Evolutionary conservation across 169 alveolate species (phyloP), one percentile per base, ranked within the genome.

Genomic region (Amoebophrya sp.): DNA sequence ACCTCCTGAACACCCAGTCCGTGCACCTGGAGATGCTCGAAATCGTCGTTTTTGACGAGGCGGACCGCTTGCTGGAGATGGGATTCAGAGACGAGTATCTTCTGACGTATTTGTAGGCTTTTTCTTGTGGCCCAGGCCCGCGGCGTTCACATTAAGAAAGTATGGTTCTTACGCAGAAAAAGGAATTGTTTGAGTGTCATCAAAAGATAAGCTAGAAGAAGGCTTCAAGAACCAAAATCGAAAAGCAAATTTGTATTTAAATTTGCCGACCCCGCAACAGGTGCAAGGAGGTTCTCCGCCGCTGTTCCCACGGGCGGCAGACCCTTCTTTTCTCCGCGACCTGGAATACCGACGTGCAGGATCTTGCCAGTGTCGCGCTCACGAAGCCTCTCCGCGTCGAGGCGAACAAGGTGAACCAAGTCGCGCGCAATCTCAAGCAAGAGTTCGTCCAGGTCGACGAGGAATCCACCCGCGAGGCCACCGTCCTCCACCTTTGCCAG

Each of bases 61-160:
- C 99, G 7, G 99, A 98, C 90, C 94, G 98, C 92, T 95, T 98
- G 95, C 89, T 98, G 43, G 99, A 98, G 92, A 95, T 97, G 94
- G 99, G 99, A 31, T 98, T 98, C 95, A 95, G 95, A 78, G 97
- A 96, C 69, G 98, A 97, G 92, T 93, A 93, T 34, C 41, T 90
- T 58, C 23, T 58, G 20, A 42, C n/a, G n/a, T n/a, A n/a, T n/a
- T n/a, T n/a, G n/a, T n/a, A n/a, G n/a, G n/a, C n/a, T n/a, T n/a
- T n/a, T n/a, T n/a, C n/a, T n/a, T n/a, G n/a, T n/a, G n/a, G n/a
- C n/a, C n/a, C n/a, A n/a, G n/a, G n/a, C n/a, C n/a, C n/a, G n/a
- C n/a, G n/a, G n/a, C n/a, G n/a, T n/a, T n/a, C n/a, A n/a, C n/a
- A n/a, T n/a, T n/a, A n/a, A n/a, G n/a, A n/a, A n/a, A n/a, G n/a